phyloP scores from a whole-genome alignment of 371 early-diverging fungal genomes.

The Mortierella sp. region DNA sequence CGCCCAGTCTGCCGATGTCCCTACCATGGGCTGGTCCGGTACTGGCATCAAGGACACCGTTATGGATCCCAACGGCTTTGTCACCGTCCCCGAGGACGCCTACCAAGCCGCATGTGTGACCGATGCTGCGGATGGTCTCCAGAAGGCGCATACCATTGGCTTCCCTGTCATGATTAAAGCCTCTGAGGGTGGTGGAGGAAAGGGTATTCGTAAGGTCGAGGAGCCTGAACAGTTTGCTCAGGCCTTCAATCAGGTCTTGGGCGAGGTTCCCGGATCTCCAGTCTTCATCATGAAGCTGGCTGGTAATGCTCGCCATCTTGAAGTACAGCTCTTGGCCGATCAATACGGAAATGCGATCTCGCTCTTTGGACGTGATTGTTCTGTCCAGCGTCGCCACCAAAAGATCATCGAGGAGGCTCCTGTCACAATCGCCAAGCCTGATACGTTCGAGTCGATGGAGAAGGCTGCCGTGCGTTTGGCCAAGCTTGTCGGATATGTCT shows the following conservation, averaged over 20 bases:
- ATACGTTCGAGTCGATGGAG: slow-evolving; percentile 92
- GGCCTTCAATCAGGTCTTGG: slow-evolving; percentile 87
- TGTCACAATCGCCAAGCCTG: slow-evolving; percentile 89
- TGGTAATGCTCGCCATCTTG: slow-evolving; percentile 96
- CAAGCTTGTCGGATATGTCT: slow-evolving; percentile 94
- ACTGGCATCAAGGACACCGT: slow-evolving; percentile 81
- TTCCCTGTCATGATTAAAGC: slow-evolving; percentile 99
- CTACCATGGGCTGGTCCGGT: slow-evolving; percentile 97
- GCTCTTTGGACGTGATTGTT: slow-evolving; percentile 98
- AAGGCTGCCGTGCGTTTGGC: slow-evolving; percentile 96
- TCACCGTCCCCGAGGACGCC: slow-evolving; percentile 83
- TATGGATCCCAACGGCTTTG: slow-evolving; percentile 74
- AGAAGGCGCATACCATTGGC: slow-evolving; percentile 88
- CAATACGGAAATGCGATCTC: slow-evolving; percentile 97
- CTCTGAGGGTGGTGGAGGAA: slow-evolving; percentile 99
- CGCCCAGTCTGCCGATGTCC: slow-evolving; percentile 96
- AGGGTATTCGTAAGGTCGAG: slow-evolving; percentile 96
- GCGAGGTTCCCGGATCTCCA: slow-evolving; percentile 97
- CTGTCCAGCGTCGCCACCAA: slow-evolving; percentile 98
- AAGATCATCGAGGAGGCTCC: slow-evolving; percentile 98
- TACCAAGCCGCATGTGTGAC: slow-evolving; percentile 86
- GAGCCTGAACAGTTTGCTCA: slow-evolving; percentile 77
- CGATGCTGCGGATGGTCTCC: slow-evolving; percentile 81
- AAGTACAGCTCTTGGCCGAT: slow-evolving; percentile 98
- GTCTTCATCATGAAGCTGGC: slow-evolving; percentile 98